phyloP scores from a whole-genome alignment of 2,329 filamentous ascomycete species.

The Blastomyces silverae region DNA sequence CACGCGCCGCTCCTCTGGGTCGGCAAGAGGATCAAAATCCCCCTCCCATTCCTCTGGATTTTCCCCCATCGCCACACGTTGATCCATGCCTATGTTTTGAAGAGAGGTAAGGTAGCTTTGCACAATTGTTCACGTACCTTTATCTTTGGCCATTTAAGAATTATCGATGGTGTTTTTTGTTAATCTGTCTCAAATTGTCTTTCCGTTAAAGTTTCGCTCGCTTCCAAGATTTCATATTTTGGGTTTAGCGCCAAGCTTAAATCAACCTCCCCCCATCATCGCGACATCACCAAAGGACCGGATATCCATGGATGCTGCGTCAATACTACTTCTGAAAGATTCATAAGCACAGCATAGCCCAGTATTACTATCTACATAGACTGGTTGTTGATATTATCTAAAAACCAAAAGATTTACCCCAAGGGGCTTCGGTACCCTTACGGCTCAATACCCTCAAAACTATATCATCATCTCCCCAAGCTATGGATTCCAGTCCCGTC shows the following conservation, averaged over 20 bases:
- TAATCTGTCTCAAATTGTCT: not conserved
- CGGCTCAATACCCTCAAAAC: too few relatives aligned
- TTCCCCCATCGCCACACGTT: not conserved
- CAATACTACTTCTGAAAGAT: not conserved
- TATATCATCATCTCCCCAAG: not conserved
- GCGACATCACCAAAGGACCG: too few relatives aligned
- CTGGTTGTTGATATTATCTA: not conserved
- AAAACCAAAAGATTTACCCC: not conserved
- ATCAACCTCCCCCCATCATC: conserved; percentile 9
- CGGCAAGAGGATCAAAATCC: conserved; percentile 59
- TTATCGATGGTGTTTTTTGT: not conserved
- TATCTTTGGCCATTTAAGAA: not conserved
- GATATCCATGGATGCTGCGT: not conserved
- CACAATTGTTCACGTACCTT: not conserved
- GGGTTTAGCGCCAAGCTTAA: conserved; percentile 13
- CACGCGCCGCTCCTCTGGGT: conserved; percentile 73
- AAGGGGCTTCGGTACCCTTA: not conserved
- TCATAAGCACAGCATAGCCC: too few relatives aligned
- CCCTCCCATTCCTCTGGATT: conserved; percentile 48
- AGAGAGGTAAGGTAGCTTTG: not conserved
- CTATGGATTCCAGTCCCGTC: conserved; percentile 23
- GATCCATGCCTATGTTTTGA: conserved; percentile 6
- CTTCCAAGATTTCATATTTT: not conserved
- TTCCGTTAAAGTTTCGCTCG: not conserved
- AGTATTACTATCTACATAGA: not conserved